phyloP scores from a whole-genome alignment of 2,329 filamentous ascomycete species.

The Aaosphaeria arxii region DNA sequence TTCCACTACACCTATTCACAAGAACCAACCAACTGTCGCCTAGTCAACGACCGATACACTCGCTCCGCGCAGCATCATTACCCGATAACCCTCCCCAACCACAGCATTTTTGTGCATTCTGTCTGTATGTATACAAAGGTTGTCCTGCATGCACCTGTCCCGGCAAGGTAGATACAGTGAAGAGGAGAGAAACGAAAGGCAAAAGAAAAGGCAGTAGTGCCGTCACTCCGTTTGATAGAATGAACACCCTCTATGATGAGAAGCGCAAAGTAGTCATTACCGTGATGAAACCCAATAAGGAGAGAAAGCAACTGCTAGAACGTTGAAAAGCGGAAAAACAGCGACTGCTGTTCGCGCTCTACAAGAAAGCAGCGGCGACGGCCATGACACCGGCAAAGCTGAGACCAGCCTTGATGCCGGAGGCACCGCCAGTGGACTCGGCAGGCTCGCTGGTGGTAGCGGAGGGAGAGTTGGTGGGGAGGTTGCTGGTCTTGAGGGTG shows the following conservation, averaged over 20 bases:
- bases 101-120: too few species aligned
- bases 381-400: conserved; percentile 38
- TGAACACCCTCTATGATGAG: not conserved
- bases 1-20: too few species aligned
- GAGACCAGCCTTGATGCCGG: conserved; percentile 30
- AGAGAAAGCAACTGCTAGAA: not conserved
- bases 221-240: too few species aligned
- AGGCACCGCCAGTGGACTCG: conserved; percentile 32
- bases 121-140: too few species aligned
- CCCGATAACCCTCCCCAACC: too few species aligned
- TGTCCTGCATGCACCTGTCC: too few species aligned
- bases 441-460: conserved; percentile 10
- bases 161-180: too few species aligned
- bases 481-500: conserved; percentile 29
- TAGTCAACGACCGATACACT: too few species aligned
- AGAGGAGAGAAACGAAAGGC: too few species aligned
- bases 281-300: not conserved
- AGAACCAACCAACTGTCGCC: too few species aligned
- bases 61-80: too few species aligned
- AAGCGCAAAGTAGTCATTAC: conserved; percentile 8
- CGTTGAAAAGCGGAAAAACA: conserved; percentile 1
- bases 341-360: not conserved
- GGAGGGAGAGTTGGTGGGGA: conserved; percentile 17
- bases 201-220: too few species aligned
- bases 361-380: conserved; percentile 35